These are phyloP conservation scores for Pseudogymnoascus sp. DNA, from an alignment of 2,329 filamentous ascomycete species.

Conservation along the genomic window DNA sequence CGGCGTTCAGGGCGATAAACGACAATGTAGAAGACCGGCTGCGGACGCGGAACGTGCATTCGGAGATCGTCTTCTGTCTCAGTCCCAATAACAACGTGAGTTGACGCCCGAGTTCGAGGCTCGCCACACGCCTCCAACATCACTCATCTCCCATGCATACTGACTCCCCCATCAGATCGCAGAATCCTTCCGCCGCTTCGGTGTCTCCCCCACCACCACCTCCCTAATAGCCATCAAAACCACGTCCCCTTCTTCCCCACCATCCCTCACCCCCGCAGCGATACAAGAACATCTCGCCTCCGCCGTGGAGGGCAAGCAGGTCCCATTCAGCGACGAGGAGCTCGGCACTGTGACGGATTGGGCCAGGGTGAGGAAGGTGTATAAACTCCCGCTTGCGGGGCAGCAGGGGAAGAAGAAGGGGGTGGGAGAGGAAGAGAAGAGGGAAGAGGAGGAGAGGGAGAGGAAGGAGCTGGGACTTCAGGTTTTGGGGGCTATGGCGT, in stretches of 20 bases:
- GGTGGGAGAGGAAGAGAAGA: slow-evolving; percentile 14
- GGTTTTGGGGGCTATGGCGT: slow-evolving; percentile 69
- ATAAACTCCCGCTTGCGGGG: slow-evolving; percentile 66
- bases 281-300: slow-evolving; percentile 53
- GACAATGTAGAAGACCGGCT: slow-evolving; percentile 35
- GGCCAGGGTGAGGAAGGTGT: slow-evolving; percentile 70
- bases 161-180: slow-evolving; percentile 56
- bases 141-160: neutral
- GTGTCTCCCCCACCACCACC: slow-evolving; percentile 64
- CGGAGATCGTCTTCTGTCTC: slow-evolving; percentile 49
- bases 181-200: slow-evolving; percentile 84
- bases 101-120: neutral
- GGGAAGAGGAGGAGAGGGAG: slow-evolving; percentile 35
- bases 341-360: slow-evolving; percentile 56
- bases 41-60: slow-evolving; percentile 47
- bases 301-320: slow-evolving; percentile 54
- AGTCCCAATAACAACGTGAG: slow-evolving; percentile 48
- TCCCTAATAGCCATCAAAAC: slow-evolving; percentile 79
- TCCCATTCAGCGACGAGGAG: slow-evolving; percentile 56
- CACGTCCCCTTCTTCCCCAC: slow-evolving; percentile 42
- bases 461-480: slow-evolving; percentile 58
- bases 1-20: slow-evolving; percentile 44
- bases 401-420: slow-evolving; percentile 32
- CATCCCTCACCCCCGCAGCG: slow-evolving; percentile 41
- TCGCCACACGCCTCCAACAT: neutral